Percentiles rank a stretch among this genome's conserved stretches.
phyloP scores from a whole-genome alignment of 352 stramenopile species.

The Pilasporangium apinafurcum region DNA sequence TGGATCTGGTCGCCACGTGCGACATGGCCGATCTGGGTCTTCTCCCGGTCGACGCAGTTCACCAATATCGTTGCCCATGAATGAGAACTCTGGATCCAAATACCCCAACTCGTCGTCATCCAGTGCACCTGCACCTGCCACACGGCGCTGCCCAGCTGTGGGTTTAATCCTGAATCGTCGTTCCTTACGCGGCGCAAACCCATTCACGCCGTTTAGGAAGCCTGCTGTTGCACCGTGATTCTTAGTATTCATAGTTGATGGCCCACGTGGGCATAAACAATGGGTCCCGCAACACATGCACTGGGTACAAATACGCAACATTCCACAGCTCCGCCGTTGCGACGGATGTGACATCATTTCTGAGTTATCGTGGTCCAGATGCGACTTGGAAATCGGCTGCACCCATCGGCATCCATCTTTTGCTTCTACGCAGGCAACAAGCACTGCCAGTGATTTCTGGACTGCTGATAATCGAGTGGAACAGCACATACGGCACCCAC shows the following conservation, averaged over 20 bases:
- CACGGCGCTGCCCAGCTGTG: constrained; percentile 16
- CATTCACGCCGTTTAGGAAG: constrained; percentile 8
- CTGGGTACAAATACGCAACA: constrained; percentile 27
- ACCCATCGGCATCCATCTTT: constrained; percentile 61
- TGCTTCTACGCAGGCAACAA: constrained; percentile 51
- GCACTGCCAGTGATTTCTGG: constrained; percentile 49
- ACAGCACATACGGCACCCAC: constrained; percentile 69
- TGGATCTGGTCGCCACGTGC: too few relatives aligned
- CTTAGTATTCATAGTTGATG: background rate
- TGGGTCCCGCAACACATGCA: constrained; percentile 35
- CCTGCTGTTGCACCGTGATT: background rate
- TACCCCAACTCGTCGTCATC: too few relatives aligned
- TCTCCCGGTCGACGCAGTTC: too few relatives aligned
- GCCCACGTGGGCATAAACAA: constrained; percentile 20
- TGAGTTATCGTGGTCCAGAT: constrained; percentile 7
- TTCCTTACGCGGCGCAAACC: constrained; percentile 12
- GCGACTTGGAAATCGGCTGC: constrained; percentile 1
- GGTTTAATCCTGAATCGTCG: constrained; percentile 34
- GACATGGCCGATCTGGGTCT: too few relatives aligned
- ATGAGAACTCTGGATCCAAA: too few relatives aligned
- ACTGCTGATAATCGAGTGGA: constrained; percentile 42
- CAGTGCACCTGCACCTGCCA: constrained; percentile 1
- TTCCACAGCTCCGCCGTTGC: constrained; percentile 19
- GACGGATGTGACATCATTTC: too few relatives aligned
- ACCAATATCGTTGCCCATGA: too few relatives aligned